These are phyloP conservation scores for Pleomassaria siparia DNA, from an alignment of 2,329 filamentous ascomycete genomes.

Conservation along the genomic window DNA sequence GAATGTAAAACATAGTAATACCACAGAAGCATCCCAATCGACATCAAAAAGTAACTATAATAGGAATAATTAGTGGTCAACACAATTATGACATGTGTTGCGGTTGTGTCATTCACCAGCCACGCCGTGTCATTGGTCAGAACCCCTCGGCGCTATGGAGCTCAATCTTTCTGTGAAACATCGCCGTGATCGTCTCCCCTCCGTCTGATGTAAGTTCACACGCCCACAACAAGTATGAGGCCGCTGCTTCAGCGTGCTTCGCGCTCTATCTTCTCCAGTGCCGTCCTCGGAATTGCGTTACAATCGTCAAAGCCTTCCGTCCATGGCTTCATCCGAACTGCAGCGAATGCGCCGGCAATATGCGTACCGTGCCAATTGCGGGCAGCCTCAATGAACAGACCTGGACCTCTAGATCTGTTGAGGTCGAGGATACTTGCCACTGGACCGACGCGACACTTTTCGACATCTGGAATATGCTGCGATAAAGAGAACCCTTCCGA, in stretches of 20 bases:
- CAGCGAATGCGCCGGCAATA: conserved; percentile 19
- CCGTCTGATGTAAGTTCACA: conserved; percentile 26
- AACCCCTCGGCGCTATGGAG: background rate
- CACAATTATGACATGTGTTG: background rate
- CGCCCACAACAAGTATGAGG: conserved; percentile 37
- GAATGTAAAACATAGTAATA: no score
- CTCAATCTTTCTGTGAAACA: background rate
- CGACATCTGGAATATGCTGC: conserved; percentile 20
- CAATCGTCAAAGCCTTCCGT: conserved; percentile 8
- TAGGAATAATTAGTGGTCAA: no score
- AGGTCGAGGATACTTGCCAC: background rate
- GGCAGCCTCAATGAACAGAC: conserved; percentile 13
- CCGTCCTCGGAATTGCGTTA: conserved; percentile 13
- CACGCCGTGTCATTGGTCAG: background rate
- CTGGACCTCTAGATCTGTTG: background rate
- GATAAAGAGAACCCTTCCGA: conserved; percentile 23
- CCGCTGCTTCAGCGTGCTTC: conserved; percentile 46
- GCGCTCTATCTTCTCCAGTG: conserved; percentile 30
- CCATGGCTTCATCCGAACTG: conserved; percentile 8
- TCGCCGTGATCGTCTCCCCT: conserved; percentile 4
- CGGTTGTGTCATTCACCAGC: background rate
- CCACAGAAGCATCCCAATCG: no score
- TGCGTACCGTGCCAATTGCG: conserved; percentile 36
- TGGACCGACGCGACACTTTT: conserved; percentile 15
- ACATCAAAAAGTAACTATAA: no score